Evolutionary conservation across 2,329 filamentous ascomycete genomes (phyloP), one percentile per base, ranked within the genome.

Genomic region (Colletotrichum sp.): DNA sequence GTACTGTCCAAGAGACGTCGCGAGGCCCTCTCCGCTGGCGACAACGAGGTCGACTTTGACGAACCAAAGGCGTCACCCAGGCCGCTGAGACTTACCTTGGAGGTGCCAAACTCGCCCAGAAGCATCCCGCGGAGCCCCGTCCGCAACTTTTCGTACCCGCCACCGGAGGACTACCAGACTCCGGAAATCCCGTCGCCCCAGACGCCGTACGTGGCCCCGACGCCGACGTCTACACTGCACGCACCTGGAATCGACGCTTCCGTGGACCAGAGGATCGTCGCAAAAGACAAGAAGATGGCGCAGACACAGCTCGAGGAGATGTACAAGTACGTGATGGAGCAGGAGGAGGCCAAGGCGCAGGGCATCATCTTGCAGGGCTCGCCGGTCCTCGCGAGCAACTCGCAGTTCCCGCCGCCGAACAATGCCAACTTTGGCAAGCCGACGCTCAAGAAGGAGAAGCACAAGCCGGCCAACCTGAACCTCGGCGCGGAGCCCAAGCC

Each of bases 251-350:
- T 93, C 75, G 92, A 95, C 76, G 90, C 90, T 18, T 92, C 92
- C 26, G 95, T 98, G 76, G 95, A 98, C 83, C 92, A 94, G 75
- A 90, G 90, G 75, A 90, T 98, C 18, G 90, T 98, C 28, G 91
- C 93, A 75, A 90, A 91, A 76, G 95, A 98, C 85, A 92, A 91
- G 82, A 89, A 90, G 81, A 93, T 93, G 87, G 93, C 95, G 78
- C 93, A 97, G 84, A 89, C 93, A 78, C 95, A 98, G 83, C 92
- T 98, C 84, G 96, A 98, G 84, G 92, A 95, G 80, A 92, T 99
- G 83, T 99, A 98, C 86, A 95, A 93, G 77, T 94, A 96, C 79
- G 96, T 98, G 78, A 94, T 98, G 93, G 95, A 96, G 84, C 95
- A 98, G 80, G 96, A 98, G 81, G 91, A 90, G 74, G 91, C 91